Conservation (phyloP, 495 filamentous ascomycete species). For the Penicillium herquei region DNA sequence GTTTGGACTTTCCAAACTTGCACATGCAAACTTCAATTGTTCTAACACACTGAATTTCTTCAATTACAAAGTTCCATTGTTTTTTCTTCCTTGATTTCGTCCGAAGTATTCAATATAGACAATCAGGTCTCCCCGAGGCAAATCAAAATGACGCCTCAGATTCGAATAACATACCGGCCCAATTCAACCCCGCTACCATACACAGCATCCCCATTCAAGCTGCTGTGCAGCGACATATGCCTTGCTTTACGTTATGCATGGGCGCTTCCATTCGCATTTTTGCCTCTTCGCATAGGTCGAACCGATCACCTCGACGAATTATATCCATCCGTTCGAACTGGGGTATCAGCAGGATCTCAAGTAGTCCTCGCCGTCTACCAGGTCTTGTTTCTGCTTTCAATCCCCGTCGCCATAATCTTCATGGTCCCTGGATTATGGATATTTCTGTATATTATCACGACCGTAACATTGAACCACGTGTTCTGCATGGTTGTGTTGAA, state of each 20-base stretch:
- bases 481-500: slow-evolving; percentile 52
- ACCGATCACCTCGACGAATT: slow-evolving; percentile 58
- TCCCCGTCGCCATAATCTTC: slow-evolving; percentile 49
- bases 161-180: slow-evolving; percentile 8
- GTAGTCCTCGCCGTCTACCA: slow-evolving; percentile 43
- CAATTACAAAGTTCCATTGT: no score
- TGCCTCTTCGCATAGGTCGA: slow-evolving; percentile 48
- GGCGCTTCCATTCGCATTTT: slow-evolving; percentile 52
- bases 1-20: neutral
- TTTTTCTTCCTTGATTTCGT: neutral
- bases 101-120: neutral
- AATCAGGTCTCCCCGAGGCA: neutral
- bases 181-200: slow-evolving; percentile 42
- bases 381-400: slow-evolving; percentile 32
- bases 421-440: slow-evolving; percentile 51
- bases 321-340: slow-evolving; percentile 47
- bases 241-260: slow-evolving; percentile 51
- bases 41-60: no score
- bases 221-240: slow-evolving; percentile 54
- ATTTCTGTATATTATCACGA: slow-evolving; percentile 30
- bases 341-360: slow-evolving; percentile 51
- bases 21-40: neutral
- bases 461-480: slow-evolving; percentile 45
- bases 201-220: slow-evolving; percentile 56
- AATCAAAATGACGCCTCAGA: slow-evolving; percentile 1